Evolutionary conservation across 306 rosid genomes (phyloP), one percentile per base, ranked within the genome.

Genomic region (Gastrolobium bilobum): DNA sequence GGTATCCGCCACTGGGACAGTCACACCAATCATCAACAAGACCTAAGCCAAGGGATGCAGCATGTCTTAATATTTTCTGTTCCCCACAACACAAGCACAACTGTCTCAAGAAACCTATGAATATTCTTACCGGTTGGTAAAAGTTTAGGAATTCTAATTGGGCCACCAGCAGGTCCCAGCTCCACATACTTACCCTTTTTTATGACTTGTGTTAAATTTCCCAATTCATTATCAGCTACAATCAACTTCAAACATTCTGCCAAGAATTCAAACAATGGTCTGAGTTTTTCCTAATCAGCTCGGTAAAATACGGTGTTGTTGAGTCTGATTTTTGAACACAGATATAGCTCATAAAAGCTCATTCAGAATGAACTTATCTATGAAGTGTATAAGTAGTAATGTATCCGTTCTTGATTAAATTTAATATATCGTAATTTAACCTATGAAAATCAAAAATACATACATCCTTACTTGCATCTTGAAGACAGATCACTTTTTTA

Each of bases 101-200:
- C 51, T 3, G 93, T 91, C 82, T 91, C 96, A 0, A 93, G 96
- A 75, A 84, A 91, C 46, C 39, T 35, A 35, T 35, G 96, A 53
- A 91, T 91, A 50, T 91, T 91, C 83, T 91, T 91, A 54, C 93
- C 96, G 0, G 96, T 91, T 30, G 96, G 93, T 58, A 91, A 74
- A 57, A 87, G 93, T 73, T 91, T 91, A 0, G 96, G 96, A 78
- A 88, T 91, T 47, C 93, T 84, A 29, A 91, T 91, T 2, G 93
- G 96, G 76, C 89, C 96, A 8, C 93, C 96, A 57, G 93, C 96
- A 7, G 96, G 96, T 46, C 96, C 96, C n/a, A 91, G 93, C 86
- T 88, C 93, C 3, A 91, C 93, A 37, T 68, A 91, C 42, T 91
- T 87, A 20, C 96, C 93, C 80, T 88, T 91, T 82, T 20, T 20